Evolutionary conservation across 805 yeast genomes (phyloP), one percentile per base, ranked within the genome.

Genomic region (Saccharomycopsis malanga): DNA sequence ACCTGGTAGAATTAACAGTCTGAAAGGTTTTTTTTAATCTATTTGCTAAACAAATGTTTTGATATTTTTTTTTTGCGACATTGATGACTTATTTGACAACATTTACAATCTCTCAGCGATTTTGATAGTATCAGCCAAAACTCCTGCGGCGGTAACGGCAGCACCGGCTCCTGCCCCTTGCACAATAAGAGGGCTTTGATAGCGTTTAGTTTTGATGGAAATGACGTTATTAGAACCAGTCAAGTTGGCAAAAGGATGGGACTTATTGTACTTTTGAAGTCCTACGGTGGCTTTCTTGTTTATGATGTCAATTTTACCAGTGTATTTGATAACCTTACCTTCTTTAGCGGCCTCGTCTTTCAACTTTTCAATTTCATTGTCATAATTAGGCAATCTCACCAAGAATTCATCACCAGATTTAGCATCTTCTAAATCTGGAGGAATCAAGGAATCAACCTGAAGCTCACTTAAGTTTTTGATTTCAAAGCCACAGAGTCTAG

Each of bases 121-220:
- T 73, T 87, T 93, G 62, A 93, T 76, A 32, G 86, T 81, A 64
- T 93, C 99, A 45, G 94, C 95, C 56, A 93, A 75, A 41, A 49
- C 46, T 67, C 98, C 99, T 58, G 83, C 81, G 50, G 86, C 85
- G 27, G 85, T 79, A 39, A 81, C 86, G 15, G 70, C 84, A 39
- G 81, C 81, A 61, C 94, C 93, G 58, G 95, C 77, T 58, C 95
- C 99, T 27, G 99, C 98, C 68, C 99, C 99, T 74, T 93, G 98
- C 58, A 93, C 76, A 53, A 93, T 83, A 63, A 93, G 74, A 45
- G 98, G 98, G 67, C 87, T 87, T 35, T 83, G 77, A 68, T 93
- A 93, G 70, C 99, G 84, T 63, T 86, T 81, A 27, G 97, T 83
- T 65, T 81, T 82, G 69, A 93, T 84, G 20, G 97, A 81, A 53